Evolutionary conservation across 1,284 basidiomycete genomes (phyloP).

Genomic region (Trichosporon sp.): DNA sequence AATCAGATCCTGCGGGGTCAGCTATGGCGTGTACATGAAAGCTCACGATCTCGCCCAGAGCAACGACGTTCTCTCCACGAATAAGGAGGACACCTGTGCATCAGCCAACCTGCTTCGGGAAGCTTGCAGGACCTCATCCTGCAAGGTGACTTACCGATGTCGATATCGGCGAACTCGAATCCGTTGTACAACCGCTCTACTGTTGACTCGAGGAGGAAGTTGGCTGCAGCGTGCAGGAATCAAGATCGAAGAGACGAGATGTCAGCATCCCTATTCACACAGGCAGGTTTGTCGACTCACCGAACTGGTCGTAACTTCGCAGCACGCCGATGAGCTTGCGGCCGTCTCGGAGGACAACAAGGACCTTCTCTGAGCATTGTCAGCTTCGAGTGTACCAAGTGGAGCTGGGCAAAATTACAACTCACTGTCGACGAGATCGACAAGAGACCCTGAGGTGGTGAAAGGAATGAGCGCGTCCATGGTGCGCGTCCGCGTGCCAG

Average conservation of each 20-base stretch:
- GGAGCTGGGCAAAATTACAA: slow-evolving; percentile 29
- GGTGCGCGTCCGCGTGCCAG: not conserved
- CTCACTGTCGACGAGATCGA: slow-evolving; percentile 99
- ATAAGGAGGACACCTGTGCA: slow-evolving; percentile 79
- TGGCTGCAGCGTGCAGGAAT: slow-evolving; percentile 58
- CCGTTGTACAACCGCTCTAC: slow-evolving; percentile 53
- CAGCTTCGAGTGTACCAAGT: not conserved
- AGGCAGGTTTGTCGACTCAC: slow-evolving; percentile 56
- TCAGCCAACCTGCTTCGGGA: not conserved
- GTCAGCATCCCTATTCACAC: not conserved
- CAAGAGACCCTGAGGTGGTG: slow-evolving; percentile 90
- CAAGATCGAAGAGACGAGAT: not conserved
- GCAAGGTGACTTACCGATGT: slow-evolving; percentile 31
- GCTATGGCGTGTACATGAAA: not conserved
- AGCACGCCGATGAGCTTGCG: slow-evolving; percentile 93
- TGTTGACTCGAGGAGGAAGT: slow-evolving; percentile 85
- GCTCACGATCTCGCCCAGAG: slow-evolving; percentile 93
- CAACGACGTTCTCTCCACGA: slow-evolving; percentile 95
- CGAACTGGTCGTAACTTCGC: slow-evolving; percentile 97
- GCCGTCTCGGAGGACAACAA: slow-evolving; percentile 93
- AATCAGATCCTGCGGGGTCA: slow-evolving; percentile 71
- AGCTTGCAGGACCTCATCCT: not conserved
- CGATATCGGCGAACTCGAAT: slow-evolving; percentile 42
- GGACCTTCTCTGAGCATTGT: slow-evolving; percentile 81
- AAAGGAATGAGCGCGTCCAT: slow-evolving; percentile 96